Evolutionary conservation across 83 land plant genomes (phyloP), one percentile per base, ranked within the genome.

Genomic region (Larix sibirica): DNA sequence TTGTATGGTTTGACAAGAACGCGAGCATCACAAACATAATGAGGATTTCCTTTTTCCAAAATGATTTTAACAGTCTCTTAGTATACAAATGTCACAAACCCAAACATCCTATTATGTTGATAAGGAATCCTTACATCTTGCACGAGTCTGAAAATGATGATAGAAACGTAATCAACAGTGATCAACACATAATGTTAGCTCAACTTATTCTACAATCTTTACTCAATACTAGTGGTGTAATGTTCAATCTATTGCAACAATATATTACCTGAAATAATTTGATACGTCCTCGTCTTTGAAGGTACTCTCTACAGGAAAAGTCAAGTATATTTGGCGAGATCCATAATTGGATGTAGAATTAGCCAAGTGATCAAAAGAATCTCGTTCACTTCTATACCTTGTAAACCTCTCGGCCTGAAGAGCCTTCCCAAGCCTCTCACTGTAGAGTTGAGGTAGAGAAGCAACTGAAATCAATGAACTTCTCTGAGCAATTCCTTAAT

Each of bases 71-170:
- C 96, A 47, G 96, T 94, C 69, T 94, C 96, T 13, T 93, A 86
- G 58, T 91, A 92, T 36, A 89, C 92, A 74, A 95, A 95, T 24
- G 95, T 92, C 59, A 92, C 95, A 85, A 94, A 94, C 47, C 96
- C 95, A 84, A 94, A 94, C 96, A 94, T 94, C 28, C 92, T 81
- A 83, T 95, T 95, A 86, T 95, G 97, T 85, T 95, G 97, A 65
- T 90, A 95, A 2, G 95, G 97, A 17, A 95, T 95, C 80, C 95
- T 93, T 84, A 95, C 95, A 79, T 92, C 95, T 82, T 95, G 97
- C 9, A 95, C 97, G 0, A 92, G 95, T 60, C 97, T 95, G 58
- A 86, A 95, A 14, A 88, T 91, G 69, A 96, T 96, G 84, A 21
- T 16, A 54, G 24, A 54, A 47, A 47, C 60, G 42, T 20, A 44